Evolutionary conservation across 257 asterid species (phyloP).

Genomic region (Solanum tacnaense): DNA sequence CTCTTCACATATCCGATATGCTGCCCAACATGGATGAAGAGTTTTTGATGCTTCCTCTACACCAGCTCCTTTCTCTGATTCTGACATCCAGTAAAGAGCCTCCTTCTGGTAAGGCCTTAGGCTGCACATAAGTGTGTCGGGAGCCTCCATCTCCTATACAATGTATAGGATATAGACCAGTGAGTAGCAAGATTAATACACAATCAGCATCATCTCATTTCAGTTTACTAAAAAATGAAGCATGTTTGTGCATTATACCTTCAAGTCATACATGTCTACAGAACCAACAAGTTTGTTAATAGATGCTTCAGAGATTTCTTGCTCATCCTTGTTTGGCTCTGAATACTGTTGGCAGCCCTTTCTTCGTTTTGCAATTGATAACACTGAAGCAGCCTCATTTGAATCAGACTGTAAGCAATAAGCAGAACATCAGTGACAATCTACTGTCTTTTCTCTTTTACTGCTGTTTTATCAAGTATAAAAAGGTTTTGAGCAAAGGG

Average conservation of each 20-base stretch:
- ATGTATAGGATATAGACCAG: not conserved
- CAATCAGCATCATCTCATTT: not conserved
- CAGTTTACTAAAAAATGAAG: not conserved
- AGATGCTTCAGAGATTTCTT: constrained; percentile 50
- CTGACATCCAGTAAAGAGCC: constrained; percentile 86
- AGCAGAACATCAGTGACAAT: not conserved
- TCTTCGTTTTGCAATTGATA: constrained; percentile 45
- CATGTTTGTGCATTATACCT: constrained; percentile 26
- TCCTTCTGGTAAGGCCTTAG: constrained; percentile 79
- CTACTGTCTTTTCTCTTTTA: not conserved
- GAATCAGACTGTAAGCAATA: constrained; percentile 33
- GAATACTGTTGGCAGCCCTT: constrained; percentile 27
- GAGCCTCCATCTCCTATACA: constrained; percentile 71
- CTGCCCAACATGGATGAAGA: constrained; percentile 93
- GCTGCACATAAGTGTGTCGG: constrained; percentile 50
- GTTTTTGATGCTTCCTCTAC: constrained; percentile 48
- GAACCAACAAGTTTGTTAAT: constrained; percentile 83
- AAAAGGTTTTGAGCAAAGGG: not conserved
- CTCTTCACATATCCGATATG: constrained; percentile 73
- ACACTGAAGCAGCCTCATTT: constrained; percentile 7
- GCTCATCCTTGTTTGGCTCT: constrained; percentile 40
- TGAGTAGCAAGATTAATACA: not conserved
- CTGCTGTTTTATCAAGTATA: not conserved
- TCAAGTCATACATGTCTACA: constrained; percentile 54
- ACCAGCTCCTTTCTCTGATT: constrained; percentile 46